Percentiles rank a stretch among this genome's conserved stretches.
These are phyloP conservation scores for Epichloe scottii DNA, from an alignment of 2,329 filamentous ascomycete genomes.

Conservation along the genomic window DNA sequence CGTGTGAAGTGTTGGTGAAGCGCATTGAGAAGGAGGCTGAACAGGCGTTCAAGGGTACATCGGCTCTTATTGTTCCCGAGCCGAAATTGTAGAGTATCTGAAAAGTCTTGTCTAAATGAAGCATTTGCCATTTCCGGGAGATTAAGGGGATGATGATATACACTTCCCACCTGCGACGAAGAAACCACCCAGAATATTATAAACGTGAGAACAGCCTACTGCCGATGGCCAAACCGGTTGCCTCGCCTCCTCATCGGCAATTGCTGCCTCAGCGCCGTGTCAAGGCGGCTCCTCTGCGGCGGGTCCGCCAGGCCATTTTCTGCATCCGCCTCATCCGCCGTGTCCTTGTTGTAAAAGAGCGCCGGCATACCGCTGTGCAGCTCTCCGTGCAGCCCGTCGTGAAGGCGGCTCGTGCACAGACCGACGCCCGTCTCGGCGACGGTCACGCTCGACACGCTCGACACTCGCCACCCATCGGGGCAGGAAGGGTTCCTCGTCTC, in stretches of 20 bases:
- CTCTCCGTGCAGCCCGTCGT: slow-evolving; percentile 6
- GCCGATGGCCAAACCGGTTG: no score
- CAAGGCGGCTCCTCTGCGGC: slow-evolving; percentile 5
- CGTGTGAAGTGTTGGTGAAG: slow-evolving; percentile 53
- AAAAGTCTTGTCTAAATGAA: background rate
- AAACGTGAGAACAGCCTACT: background rate
- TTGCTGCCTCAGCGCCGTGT: slow-evolving; percentile 8
- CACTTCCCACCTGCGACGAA: no score
- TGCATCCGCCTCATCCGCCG: background rate
- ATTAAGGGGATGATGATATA: no score
- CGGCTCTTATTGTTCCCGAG: slow-evolving; percentile 39
- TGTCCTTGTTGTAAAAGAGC: slow-evolving; percentile 7
- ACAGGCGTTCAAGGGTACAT: slow-evolving; percentile 47
- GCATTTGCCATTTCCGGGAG: no score
- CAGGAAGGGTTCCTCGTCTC: background rate
- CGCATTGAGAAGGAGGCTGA: slow-evolving; percentile 70
- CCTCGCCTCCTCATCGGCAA: background rate
- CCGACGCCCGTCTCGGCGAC: slow-evolving; percentile 21
- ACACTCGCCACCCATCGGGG: background rate
- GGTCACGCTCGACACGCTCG: slow-evolving; percentile 8
- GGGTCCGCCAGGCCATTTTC: background rate
- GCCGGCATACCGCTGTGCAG: slow-evolving; percentile 11
- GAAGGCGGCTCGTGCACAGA: slow-evolving; percentile 7
- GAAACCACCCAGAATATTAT: no score
- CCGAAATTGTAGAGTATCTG: slow-evolving; percentile 44